Evolutionary conservation across 176 grass and related monocot species (phyloP).

Genomic region (Oryza rufipogon): DNA sequence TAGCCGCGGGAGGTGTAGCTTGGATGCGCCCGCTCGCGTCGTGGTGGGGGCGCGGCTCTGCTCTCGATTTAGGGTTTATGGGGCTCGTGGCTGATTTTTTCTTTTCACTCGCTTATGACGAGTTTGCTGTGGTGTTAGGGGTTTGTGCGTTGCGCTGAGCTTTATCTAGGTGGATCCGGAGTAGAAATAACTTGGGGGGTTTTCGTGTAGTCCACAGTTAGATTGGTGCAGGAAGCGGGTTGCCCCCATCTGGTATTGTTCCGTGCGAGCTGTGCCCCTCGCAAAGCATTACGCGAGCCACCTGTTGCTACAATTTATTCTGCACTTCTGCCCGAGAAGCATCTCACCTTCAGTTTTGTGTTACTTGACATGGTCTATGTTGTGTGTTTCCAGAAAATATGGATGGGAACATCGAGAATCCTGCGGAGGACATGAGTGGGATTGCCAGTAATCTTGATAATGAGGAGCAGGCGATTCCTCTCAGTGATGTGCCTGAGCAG

Average conservation of each 20-base stretch:
- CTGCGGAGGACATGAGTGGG: conserved; percentile 40
- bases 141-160: neutral
- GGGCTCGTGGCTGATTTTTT: neutral
- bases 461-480: conserved; percentile 36
- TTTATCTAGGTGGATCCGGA: neutral
- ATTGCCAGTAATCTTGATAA: conserved; percentile 19
- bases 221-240: neutral
- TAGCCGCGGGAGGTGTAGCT: neutral
- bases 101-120: neutral
- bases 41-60: neutral
- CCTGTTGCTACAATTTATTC: neutral
- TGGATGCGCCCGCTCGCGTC: too few relatives aligned
- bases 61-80: conserved; percentile 47
- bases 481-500: conserved; percentile 29
- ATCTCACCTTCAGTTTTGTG: neutral
- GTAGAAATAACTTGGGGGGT: neutral
- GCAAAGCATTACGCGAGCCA: neutral
- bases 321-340: neutral
- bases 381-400: conserved; percentile 58
- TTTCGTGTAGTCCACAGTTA: neutral
- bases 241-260: neutral
- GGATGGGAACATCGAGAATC: conserved; percentile 54
- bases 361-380: neutral
- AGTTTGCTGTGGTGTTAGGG: neutral
- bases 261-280: neutral